A percentile compares a stretch with the other conserved stretches of the same genome.
Conservation (phyloP, 2,329 filamentous ascomycete species). For the Aspergillus pseudoglaucus region DNA sequence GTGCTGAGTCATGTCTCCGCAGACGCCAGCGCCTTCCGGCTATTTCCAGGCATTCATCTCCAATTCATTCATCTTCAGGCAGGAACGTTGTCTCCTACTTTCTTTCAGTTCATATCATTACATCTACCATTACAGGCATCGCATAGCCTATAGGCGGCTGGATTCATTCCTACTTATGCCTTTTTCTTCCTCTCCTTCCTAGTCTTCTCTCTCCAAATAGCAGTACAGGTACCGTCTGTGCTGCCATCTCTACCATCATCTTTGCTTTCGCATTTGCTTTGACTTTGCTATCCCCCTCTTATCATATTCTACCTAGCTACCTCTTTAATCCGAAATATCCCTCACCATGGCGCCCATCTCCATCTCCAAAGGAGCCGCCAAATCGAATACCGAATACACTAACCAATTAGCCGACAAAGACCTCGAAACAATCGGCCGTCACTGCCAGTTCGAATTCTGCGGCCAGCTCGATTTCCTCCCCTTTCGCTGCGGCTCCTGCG, state of each 20-base stretch:
- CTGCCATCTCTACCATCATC: background rate
- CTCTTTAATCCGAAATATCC: background rate
- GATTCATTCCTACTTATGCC: too few relatives aligned
- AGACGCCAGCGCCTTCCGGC: background rate
- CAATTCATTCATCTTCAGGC: background rate
- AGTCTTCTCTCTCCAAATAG: too few relatives aligned
- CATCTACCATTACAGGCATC: too few relatives aligned
- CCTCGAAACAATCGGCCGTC: constrained; percentile 76
- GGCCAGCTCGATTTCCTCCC: constrained; percentile 94
- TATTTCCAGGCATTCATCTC: background rate
- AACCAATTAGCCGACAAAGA: constrained; percentile 54
- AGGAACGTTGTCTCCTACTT: background rate
- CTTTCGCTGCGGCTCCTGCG: constrained; percentile 87
- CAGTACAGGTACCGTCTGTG: background rate
- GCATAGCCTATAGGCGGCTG: too few relatives aligned
- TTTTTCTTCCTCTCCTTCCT: background rate
- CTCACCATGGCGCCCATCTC: constrained; percentile 20
- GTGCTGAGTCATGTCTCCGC: background rate
- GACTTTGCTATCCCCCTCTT: background rate
- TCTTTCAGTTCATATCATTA: background rate
- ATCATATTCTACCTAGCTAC: background rate
- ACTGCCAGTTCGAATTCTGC: constrained; percentile 89
- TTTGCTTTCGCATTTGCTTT: background rate
- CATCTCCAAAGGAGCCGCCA: constrained; percentile 13
- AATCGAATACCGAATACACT: constrained; percentile 17